phyloP scores from a whole-genome alignment of 139 green algal genomes.

The Picochlorum sp. region DNA sequence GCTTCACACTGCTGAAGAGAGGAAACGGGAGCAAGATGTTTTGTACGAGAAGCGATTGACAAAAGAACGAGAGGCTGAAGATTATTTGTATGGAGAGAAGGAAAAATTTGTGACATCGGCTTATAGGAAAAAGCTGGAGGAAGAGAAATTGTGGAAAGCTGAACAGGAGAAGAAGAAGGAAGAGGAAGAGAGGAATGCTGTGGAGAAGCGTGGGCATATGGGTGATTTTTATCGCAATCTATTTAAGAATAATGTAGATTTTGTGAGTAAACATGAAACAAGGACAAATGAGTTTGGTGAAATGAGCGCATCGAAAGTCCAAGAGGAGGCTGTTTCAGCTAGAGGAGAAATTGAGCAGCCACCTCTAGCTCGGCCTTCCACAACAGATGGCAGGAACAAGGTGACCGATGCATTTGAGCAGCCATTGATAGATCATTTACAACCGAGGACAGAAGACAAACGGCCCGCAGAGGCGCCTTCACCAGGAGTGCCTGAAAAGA shows the following conservation, averaged over 20 bases:
- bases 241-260: constrained; percentile 62
- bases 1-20: constrained; percentile 67
- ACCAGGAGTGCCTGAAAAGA: too few species aligned
- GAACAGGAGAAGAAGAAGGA: constrained; percentile 42
- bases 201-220: constrained; percentile 70
- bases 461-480: too few species aligned
- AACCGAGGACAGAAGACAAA: too few species aligned
- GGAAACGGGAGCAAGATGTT: constrained; percentile 77
- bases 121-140: constrained; percentile 90
- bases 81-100: constrained; percentile 82
- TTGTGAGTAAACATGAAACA: constrained; percentile 20
- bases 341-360: too few species aligned
- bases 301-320: too few species aligned
- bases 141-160: constrained; percentile 64
- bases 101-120: constrained; percentile 90
- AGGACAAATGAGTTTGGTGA: background rate
- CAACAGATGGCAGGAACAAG: too few species aligned
- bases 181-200: constrained; percentile 49
- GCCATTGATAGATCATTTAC: too few species aligned
- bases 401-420: too few species aligned
- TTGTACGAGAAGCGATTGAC: constrained; percentile 50
- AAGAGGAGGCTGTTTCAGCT: too few species aligned
- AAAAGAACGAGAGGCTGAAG: constrained; percentile 46
- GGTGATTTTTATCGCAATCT: constrained; percentile 86
- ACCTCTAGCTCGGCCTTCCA: too few species aligned